phyloP scores from a whole-genome alignment of 768 basidiomycete species.

The Tylopilus felleus region DNA sequence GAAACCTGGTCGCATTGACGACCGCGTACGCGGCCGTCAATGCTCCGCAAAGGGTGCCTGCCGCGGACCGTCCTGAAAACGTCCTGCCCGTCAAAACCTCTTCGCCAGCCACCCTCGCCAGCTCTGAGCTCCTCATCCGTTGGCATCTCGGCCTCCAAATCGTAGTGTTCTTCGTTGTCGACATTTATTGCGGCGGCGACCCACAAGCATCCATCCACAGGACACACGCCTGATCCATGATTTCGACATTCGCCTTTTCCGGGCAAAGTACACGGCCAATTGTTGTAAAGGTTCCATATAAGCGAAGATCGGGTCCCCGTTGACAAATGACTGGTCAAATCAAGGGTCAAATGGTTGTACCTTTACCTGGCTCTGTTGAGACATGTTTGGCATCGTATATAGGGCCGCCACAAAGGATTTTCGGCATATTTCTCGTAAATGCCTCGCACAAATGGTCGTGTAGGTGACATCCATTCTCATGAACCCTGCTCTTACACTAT shows the following conservation, averaged over 20 bases:
- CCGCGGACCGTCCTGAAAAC: conserved; percentile 16
- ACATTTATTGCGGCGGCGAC: conserved; percentile 95
- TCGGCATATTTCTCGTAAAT: neutral
- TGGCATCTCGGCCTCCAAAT: conserved; percentile 33
- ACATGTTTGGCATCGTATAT: neutral
- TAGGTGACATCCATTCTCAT: too few relatives aligned
- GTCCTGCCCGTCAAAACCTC: conserved; percentile 38
- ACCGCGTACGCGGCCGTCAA: conserved; percentile 12
- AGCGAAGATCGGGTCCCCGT: too few relatives aligned
- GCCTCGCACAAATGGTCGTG: too few relatives aligned
- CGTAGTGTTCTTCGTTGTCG: conserved; percentile 82
- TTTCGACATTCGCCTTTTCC: too few relatives aligned
- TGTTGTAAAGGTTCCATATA: too few relatives aligned
- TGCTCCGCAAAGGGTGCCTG: conserved; percentile 14
- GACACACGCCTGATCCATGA: too few relatives aligned
- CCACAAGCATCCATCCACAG: too few relatives aligned
- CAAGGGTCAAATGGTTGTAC: neutral
- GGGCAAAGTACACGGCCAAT: too few relatives aligned
- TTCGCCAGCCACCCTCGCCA: conserved; percentile 41
- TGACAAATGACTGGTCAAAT: too few relatives aligned
- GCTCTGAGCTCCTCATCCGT: conserved; percentile 28
- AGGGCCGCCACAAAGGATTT: neutral
- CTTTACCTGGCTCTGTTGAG: neutral
- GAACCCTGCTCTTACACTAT: too few relatives aligned
- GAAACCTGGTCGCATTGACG: too few relatives aligned